Conservation (phyloP, 306 rosid genomes). For the Fragaria iinumae region DNA sequence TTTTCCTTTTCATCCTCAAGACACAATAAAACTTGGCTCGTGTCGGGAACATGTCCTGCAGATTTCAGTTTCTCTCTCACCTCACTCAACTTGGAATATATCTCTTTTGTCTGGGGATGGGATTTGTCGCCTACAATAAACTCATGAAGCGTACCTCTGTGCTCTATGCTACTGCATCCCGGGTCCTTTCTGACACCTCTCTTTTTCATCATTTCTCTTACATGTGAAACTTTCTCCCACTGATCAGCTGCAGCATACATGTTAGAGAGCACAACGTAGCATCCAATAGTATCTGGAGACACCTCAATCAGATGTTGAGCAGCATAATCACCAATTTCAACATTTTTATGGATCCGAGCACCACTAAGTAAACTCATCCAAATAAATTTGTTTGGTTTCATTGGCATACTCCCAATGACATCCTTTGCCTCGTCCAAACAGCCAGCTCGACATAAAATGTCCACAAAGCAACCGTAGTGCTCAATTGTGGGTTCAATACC, state of each 20-base stretch:
- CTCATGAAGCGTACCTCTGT: slow-evolving; percentile 45
- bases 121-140: slow-evolving; percentile 49
- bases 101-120: slow-evolving; percentile 44
- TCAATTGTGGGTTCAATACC: slow-evolving; percentile 54
- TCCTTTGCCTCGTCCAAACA: slow-evolving; percentile 49
- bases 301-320: slow-evolving; percentile 45
- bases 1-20: slow-evolving; percentile 43
- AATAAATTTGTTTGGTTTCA: slow-evolving; percentile 51
- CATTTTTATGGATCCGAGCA: slow-evolving; percentile 42
- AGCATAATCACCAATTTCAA: slow-evolving; percentile 48
- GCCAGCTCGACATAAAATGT: slow-evolving; percentile 64
- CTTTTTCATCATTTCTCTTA: slow-evolving; percentile 54
- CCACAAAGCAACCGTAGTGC: slow-evolving; percentile 58
- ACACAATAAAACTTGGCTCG: slow-evolving; percentile 51
- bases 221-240: slow-evolving; percentile 51
- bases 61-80: slow-evolving; percentile 51
- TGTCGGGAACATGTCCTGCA: slow-evolving; percentile 59
- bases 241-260: slow-evolving; percentile 50
- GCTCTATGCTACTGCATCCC: slow-evolving; percentile 54
- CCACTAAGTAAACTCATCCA: slow-evolving; percentile 66
- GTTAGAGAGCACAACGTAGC: slow-evolving; percentile 54
- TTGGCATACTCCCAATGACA: slow-evolving; percentile 50
- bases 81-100: slow-evolving; percentile 47
- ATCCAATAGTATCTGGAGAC: slow-evolving; percentile 42
- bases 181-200: slow-evolving; percentile 49